Evolutionary conservation across 306 rosid genomes (phyloP), one percentile per base, ranked within the genome.

Genomic region (Echinosophora koreensis): DNA sequence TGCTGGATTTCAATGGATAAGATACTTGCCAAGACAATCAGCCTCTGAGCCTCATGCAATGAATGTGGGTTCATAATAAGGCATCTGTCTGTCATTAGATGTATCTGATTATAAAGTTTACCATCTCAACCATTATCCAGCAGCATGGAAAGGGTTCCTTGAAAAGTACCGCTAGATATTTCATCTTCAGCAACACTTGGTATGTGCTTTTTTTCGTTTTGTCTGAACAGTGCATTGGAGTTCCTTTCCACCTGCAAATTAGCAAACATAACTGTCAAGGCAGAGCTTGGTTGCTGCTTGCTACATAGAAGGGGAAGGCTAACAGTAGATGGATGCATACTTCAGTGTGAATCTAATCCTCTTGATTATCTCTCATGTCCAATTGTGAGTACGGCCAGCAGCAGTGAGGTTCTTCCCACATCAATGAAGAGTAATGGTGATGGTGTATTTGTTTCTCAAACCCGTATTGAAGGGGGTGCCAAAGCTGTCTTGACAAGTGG

Each of bases 391-490:
- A 90, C 97, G 0, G 92, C 93, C 10, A 74, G 47, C 78, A 83
- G 82, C 62, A 74, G 65, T 70, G 74, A 80, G 14, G 80, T 82
- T 46, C 61, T 85, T 71, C 76, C 96, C 49, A 80, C 92, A 15
- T 54, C 86, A 0, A 71, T 60, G 14, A 90, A 88, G 74, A 75
- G 85, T 71, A 78, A 58, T 1, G 66, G 69, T 0, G 89, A 94
- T 17, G 88, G 97, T 16, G 97, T 92, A 18, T 94, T 89, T 3
- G 98, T 94, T 42, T 92, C 97, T 30, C 90, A 89, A 77, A 94
- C 98, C 34, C 95, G 97, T n/a, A 94, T 94, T 0, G 98, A 94
- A 74, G 98, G 97, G 1, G 98, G 98, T 1, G 91, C 97, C 52
- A 94, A 89, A 81, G 98, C 98, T 10, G 95, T 94, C 51, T 58